These are phyloP conservation scores for Lablab purpureus DNA, from an alignment of 306 rosid genomes.

Conservation along the genomic window DNA sequence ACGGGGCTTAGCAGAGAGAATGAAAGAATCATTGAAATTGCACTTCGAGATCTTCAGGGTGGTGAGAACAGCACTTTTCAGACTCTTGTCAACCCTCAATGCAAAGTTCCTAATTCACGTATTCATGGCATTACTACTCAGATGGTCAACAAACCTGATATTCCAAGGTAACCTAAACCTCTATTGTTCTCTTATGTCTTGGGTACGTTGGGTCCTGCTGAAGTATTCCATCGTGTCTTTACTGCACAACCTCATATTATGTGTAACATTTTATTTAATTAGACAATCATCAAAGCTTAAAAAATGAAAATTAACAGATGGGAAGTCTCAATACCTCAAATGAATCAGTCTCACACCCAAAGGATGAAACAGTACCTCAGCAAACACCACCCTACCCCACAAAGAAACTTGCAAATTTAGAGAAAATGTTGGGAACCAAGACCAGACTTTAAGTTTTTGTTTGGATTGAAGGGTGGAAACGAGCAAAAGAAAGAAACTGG, in stretches of 20 bases:
- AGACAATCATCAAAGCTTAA: conserved; percentile 1
- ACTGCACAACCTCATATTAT: not conserved
- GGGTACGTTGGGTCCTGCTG: no score
- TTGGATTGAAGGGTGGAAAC: no score
- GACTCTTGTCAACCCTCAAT: conserved; percentile 85
- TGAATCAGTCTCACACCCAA: not conserved
- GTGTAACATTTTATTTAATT: conserved; percentile 32
- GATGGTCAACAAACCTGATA: conserved; percentile 70
- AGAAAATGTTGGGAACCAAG: not conserved
- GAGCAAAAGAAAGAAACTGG: no score
- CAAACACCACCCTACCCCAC: not conserved
- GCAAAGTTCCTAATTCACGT: conserved; percentile 57
- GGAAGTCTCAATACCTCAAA: not conserved
- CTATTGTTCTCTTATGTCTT: conserved; percentile 23
- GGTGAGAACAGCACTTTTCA: conserved; percentile 91
- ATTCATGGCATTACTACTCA: conserved; percentile 68
- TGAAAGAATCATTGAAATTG: conserved; percentile 79
- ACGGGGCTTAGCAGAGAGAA: conserved; percentile 70
- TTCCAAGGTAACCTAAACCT: conserved; percentile 79
- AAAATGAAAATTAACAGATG: not conserved
- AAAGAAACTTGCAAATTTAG: conserved; percentile 15
- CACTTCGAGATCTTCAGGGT: conserved; percentile 80
- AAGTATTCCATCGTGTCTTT: conserved; percentile 26
- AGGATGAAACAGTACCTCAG: not conserved
- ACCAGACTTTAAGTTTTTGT: not conserved